Evolutionary conservation across 2,329 filamentous ascomycete species (phyloP), one percentile per base, ranked within the genome.

Genomic region (Diaporthe australafricana): DNA sequence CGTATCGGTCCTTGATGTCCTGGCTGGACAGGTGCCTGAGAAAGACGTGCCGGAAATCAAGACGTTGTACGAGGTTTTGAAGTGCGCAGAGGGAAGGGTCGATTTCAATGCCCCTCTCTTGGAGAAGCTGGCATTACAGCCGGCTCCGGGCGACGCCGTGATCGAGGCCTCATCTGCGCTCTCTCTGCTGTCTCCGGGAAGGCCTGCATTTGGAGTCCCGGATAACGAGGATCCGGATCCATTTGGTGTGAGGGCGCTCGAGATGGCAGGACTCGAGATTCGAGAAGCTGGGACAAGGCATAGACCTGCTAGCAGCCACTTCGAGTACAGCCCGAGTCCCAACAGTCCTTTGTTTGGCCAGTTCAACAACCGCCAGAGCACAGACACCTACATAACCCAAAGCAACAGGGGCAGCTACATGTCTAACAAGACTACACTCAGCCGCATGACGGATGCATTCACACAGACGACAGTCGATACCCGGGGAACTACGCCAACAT

Each of bases 201-300:
- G 72, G 9, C 77, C 86, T 38, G 83, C 84, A 2, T 98, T 98
- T 82, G 95, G 95, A 2, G 86, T 98, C 20, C 95, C 94, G 0
- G 91, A 92, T 74, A 83, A 85, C 4, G 90, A 95, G 69, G 96
- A 98, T 77, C 95, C 95, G 0, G 96, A 98, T 80, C 96, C 96
- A 0, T 98, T 94, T 78, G 96, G 96, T 30, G 93, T 98, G 32
- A 88, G 95, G 75, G 95, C 96, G 9, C 84, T 98, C n/a, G 94
- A 98, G 79, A 92, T 94, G 84, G 93, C 95, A 73, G 96, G 96
- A 2, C 85, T 98, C 70, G 94, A 96, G 77, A 96, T 98, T 75
- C 90, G 93, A 67, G 95, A 98, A 83, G 95, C 95, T n/a, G 95
- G 94, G 42, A 92, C 92, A 2, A 89, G 91, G 63, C 86, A 89